These are phyloP conservation scores for Penicillium argentinense DNA, from an alignment of 495 filamentous ascomycete species.

Conservation along the genomic window DNA sequence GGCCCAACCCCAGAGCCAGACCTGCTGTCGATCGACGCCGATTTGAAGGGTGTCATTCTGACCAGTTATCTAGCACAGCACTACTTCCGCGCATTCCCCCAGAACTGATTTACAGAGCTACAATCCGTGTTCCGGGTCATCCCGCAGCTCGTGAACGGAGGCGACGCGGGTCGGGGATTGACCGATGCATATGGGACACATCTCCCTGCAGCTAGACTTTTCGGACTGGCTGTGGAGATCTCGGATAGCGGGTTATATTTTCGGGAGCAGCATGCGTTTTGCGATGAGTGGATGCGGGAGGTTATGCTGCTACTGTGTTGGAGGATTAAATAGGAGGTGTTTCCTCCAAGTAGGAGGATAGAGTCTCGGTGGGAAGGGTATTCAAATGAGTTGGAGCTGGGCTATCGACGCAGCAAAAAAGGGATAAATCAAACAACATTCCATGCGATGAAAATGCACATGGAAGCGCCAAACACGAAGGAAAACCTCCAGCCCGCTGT, in stretches of 20 bases:
- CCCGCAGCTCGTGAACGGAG: constrained; percentile 16
- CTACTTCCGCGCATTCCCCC: constrained; percentile 24
- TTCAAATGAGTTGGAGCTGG: too few species aligned
- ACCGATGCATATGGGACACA: constrained; percentile 9
- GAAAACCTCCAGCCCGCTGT: too few species aligned
- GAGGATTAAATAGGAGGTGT: constrained; percentile 25
- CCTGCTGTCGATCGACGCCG: constrained; percentile 14
- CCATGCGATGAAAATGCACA: too few species aligned
- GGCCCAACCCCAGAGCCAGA: constrained; percentile 18
- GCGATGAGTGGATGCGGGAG: constrained; percentile 23
- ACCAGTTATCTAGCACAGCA: constrained; percentile 24
- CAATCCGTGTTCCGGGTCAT: constrained; percentile 9
- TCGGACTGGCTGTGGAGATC: constrained; percentile 21
- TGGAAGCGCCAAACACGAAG: too few species aligned
- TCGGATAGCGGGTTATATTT: constrained; percentile 19
- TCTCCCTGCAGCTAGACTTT: constrained; percentile 7
- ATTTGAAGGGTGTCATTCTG: constrained; percentile 19
- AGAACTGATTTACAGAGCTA: constrained; percentile 11
- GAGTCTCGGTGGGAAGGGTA: too few species aligned
- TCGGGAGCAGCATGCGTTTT: constrained; percentile 21
- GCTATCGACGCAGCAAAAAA: too few species aligned
- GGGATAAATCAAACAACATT: too few species aligned
- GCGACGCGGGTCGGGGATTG: constrained; percentile 16
- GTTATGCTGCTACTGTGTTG: constrained; percentile 24
- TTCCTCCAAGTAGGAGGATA: too few species aligned